Evolutionary conservation across 2,329 filamentous ascomycete genomes (phyloP).

Genomic region (Talaromyces funiculosus): DNA sequence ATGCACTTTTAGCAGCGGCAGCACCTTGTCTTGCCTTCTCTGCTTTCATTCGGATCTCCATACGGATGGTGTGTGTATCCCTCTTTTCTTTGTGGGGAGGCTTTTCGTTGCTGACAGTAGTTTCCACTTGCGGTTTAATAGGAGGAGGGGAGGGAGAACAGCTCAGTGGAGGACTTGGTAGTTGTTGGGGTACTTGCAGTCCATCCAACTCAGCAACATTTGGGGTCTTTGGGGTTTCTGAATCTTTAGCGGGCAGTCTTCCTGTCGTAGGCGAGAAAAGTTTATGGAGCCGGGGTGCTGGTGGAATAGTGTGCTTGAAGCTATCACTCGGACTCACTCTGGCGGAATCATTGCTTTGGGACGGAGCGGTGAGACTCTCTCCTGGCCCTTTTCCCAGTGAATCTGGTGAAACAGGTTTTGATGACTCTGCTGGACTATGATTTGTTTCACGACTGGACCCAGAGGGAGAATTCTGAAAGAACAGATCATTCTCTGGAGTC

Average conservation of each 20-base stretch:
- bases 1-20: conserved; percentile 8
- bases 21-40: conserved; percentile 5
- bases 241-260: conserved; percentile 11
- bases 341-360: background rate
- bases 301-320: background rate
- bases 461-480: conserved; percentile 3
- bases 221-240: conserved; percentile 18
- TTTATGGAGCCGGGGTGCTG: background rate
- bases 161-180: conserved; percentile 11
- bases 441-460: background rate
- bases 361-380: background rate
- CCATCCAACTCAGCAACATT: conserved; percentile 35
- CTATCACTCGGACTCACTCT: conserved; percentile 2
- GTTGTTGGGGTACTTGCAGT: conserved; percentile 23
- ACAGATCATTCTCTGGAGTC: conserved; percentile 5
- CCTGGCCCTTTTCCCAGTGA: conserved; percentile 1
- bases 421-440: background rate
- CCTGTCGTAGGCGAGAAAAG: conserved; percentile 3
- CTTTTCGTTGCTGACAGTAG: background rate
- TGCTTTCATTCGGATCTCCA: conserved; percentile 14
- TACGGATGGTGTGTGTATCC: conserved; percentile 11
- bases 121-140: conserved; percentile 12
- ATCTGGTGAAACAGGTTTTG: background rate
- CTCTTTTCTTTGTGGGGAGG: background rate
- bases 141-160: conserved; percentile 7